These are phyloP conservation scores for Lepidium didymum DNA, from an alignment of 345 rosid genomes.

Conservation along the genomic window DNA sequence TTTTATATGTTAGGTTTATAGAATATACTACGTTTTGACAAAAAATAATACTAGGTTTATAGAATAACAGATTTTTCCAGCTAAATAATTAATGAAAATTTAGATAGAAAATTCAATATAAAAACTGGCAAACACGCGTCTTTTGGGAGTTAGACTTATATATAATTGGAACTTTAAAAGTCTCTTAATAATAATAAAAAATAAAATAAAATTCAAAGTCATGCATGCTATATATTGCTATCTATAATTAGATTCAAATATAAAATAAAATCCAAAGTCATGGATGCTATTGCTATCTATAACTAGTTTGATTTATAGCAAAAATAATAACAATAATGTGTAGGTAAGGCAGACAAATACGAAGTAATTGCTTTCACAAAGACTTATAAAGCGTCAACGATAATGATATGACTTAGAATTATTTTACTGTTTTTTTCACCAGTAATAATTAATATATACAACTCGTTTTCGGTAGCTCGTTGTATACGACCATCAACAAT, in stretches of 20 bases:
- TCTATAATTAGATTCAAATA: not conserved
- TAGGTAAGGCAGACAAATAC: not conserved
- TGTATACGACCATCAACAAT: not conserved
- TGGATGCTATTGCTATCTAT: not conserved
- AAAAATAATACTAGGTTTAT: not conserved
- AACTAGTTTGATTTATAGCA: not conserved
- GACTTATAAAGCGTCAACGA: constrained; percentile 6
- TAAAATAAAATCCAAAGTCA: not conserved
- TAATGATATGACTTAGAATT: not conserved
- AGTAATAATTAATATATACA: not conserved
- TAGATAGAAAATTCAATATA: not conserved
- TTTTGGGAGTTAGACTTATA: not conserved
- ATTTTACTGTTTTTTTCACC: not conserved
- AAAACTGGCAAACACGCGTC: constrained; percentile 3
- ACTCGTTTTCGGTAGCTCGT: not conserved
- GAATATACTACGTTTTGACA: not conserved
- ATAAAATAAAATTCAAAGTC: not conserved
- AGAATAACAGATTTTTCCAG: not conserved
- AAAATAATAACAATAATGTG: not conserved
- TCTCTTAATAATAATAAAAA: not conserved
- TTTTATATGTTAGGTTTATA: not conserved
- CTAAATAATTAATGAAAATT: too few relatives aligned
- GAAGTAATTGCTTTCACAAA: constrained; percentile 8
- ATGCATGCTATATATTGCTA: not conserved
- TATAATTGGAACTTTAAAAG: not conserved